Evolutionary conservation across 768 basidiomycete species (phyloP).

Genomic region (Serendipita sp.): DNA sequence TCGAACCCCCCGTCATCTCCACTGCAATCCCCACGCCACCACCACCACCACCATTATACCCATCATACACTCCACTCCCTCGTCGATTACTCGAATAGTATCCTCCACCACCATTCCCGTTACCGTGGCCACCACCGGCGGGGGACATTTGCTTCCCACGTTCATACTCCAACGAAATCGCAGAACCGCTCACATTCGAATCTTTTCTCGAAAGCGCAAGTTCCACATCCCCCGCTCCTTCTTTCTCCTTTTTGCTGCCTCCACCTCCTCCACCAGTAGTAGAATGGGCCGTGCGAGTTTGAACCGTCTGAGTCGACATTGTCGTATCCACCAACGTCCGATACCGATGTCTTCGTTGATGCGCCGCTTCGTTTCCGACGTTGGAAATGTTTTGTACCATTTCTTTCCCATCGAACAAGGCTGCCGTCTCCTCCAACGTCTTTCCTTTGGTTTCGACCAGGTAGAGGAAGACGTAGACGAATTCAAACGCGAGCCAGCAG

Average conservation of each 20-base stretch:
- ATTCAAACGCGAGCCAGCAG: slow-evolving; percentile 45
- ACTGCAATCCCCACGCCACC: too few relatives aligned
- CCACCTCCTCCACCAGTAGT: too few relatives aligned
- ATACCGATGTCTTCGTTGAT: slow-evolving; percentile 10
- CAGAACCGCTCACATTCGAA: not conserved
- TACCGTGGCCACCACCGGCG: too few relatives aligned
- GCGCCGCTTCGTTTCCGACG: slow-evolving; percentile 34
- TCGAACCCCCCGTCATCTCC: too few relatives aligned
- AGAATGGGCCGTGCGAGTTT: too few relatives aligned
- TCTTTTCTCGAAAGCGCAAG: not conserved
- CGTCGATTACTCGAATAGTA: too few relatives aligned
- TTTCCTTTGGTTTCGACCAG: slow-evolving; percentile 41
- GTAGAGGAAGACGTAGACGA: slow-evolving; percentile 37
- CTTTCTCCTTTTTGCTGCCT: not conserved
- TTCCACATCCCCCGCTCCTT: not conserved
- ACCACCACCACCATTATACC: too few relatives aligned
- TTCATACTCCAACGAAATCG: too few relatives aligned
- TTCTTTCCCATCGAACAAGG: slow-evolving; percentile 49
- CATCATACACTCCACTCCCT: too few relatives aligned
- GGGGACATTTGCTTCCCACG: too few relatives aligned
- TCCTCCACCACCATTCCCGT: too few relatives aligned
- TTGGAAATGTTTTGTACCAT: slow-evolving; percentile 25
- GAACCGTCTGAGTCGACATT: too few relatives aligned
- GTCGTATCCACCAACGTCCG: not conserved
- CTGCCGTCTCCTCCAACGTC: slow-evolving; percentile 59